phyloP scores from a whole-genome alignment of 2,329 filamentous ascomycete species.

The Didymella glomerata region DNA sequence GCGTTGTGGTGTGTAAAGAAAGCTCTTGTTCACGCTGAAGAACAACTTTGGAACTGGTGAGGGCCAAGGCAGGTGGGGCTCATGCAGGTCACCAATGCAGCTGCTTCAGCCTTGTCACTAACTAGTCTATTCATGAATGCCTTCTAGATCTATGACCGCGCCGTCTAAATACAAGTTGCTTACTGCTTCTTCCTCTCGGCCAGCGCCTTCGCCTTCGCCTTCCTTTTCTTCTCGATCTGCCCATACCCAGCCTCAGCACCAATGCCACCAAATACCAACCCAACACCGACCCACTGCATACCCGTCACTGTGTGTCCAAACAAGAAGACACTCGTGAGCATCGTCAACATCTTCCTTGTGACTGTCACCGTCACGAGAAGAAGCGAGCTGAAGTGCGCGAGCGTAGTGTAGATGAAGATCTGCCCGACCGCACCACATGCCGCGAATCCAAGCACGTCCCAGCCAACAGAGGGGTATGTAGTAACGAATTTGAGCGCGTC shows the following conservation, averaged over 20 bases:
- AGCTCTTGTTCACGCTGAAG: too few species aligned
- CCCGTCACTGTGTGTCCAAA: slow-evolving; percentile 86
- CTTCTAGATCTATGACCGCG: not conserved
- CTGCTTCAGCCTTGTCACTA: slow-evolving; percentile 23
- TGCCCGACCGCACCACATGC: slow-evolving; percentile 92
- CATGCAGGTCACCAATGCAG: slow-evolving; percentile 14
- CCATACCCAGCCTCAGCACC: slow-evolving; percentile 87
- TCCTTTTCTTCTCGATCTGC: slow-evolving; percentile 81
- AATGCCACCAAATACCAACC: slow-evolving; percentile 92
- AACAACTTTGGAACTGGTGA: too few species aligned
- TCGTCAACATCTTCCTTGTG: slow-evolving; percentile 98
- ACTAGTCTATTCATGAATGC: not conserved
- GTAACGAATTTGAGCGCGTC: slow-evolving; percentile 83
- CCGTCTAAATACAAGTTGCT: slow-evolving; percentile 1
- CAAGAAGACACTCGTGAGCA: slow-evolving; percentile 94
- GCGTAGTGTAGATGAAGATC: slow-evolving; percentile 94
- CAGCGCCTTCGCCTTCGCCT: slow-evolving; percentile 68
- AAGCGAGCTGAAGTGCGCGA: slow-evolving; percentile 89
- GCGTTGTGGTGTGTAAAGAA: too few species aligned
- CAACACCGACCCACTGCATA: slow-evolving; percentile 96
- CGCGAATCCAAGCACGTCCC: slow-evolving; percentile 89
- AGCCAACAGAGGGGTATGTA: slow-evolving; percentile 80
- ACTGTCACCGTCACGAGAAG: slow-evolving; percentile 96
- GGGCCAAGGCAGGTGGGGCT: not conserved
- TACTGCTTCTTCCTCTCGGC: slow-evolving; percentile 29